Conservation (phyloP, 176 grass and related monocot genomes). For the Saccharum spontaneum region DNA sequence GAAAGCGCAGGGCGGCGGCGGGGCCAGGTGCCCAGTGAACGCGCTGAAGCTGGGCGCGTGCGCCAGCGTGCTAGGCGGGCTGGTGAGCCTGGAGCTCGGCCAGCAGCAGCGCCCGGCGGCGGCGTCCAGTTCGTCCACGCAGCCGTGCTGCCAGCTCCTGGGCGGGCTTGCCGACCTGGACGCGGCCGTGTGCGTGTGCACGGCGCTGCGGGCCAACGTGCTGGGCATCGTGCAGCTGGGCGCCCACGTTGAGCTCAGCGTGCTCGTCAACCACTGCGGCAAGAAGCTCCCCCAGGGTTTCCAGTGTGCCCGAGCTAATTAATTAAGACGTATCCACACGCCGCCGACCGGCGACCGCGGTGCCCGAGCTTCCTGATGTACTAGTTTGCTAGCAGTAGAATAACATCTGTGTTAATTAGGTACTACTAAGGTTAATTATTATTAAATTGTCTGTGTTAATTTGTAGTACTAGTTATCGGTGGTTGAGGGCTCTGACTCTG, state of each 20-base stretch:
- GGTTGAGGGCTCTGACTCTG: neutral
- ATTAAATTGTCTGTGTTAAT: neutral
- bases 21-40: slow-evolving; percentile 44
- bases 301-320: slow-evolving; percentile 40
- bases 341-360: neutral
- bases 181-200: slow-evolving; percentile 63
- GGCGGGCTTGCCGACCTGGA: slow-evolving; percentile 50
- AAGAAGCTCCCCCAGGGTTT: slow-evolving; percentile 65
- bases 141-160: slow-evolving; percentile 60
- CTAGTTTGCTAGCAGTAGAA: neutral
- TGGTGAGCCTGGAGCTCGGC: slow-evolving; percentile 25
- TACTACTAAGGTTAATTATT: neutral
- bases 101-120: neutral
- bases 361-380: too few relatives aligned
- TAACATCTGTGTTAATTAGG: neutral
- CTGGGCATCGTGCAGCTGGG: slow-evolving; percentile 45
- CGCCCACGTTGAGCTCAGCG: slow-evolving; percentile 43
- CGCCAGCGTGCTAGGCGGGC: slow-evolving; percentile 50
- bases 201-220: slow-evolving; percentile 55
- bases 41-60: slow-evolving; percentile 55
- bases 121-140: slow-evolving; percentile 19
- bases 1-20: neutral
- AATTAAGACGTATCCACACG: neutral
- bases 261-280: slow-evolving; percentile 67
- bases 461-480: neutral